A percentile compares a stretch with the other conserved stretches of the same genome.
These are phyloP conservation scores for Singerocomus inundabilis DNA, from an alignment of 1,284 basidiomycete genomes.

Conservation along the genomic window DNA sequence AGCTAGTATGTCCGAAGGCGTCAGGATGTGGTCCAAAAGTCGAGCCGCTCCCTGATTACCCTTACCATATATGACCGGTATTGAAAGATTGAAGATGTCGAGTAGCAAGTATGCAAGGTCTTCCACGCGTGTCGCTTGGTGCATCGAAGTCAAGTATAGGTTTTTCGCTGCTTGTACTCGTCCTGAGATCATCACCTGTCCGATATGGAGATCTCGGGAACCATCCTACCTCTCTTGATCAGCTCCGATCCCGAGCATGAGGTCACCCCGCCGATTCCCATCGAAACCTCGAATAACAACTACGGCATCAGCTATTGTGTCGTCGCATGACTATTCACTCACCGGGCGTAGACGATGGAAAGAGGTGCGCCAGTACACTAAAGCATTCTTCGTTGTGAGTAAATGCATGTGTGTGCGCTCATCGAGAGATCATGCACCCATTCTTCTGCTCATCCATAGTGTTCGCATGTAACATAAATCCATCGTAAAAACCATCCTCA, in stretches of 20 bases:
- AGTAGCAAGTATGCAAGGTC: too few species aligned
- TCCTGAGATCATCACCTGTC: not conserved
- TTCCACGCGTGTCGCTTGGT: too few species aligned
- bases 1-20: too few species aligned
- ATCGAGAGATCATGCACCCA: conserved; percentile 10
- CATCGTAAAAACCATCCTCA: conserved; percentile 6
- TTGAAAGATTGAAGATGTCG: too few species aligned
- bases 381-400: conserved; percentile 25
- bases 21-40: too few species aligned
- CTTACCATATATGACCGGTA: too few species aligned
- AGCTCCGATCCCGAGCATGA: conserved; percentile 2
- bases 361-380: not conserved
- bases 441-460: conserved; percentile 1
- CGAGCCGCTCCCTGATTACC: too few species aligned
- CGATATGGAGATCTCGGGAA: conserved; percentile 25
- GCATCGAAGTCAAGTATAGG: too few species aligned
- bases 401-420: not conserved
- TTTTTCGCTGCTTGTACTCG: not conserved
- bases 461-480: conserved; percentile 7
- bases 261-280: conserved; percentile 16
- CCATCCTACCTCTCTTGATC: conserved; percentile 16
- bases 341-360: not conserved
- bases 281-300: conserved; percentile 6
- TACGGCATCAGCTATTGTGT: conserved; percentile 15
- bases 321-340: conserved; percentile 15